Evolutionary conservation across 805 yeast genomes (phyloP).

Genomic region (Ascoidea asiatica): DNA sequence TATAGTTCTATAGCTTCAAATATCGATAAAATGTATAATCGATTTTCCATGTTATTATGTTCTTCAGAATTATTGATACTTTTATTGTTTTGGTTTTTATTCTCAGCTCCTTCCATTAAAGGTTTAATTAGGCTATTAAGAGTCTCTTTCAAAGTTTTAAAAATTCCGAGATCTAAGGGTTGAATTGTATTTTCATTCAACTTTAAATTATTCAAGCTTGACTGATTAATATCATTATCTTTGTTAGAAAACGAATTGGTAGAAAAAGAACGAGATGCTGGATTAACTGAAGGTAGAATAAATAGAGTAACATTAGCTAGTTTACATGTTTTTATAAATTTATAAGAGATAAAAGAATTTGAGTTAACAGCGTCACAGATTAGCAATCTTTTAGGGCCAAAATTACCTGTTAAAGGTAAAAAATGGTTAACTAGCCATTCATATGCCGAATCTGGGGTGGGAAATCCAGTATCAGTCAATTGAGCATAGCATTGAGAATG

Average conservation of each 20-base stretch:
- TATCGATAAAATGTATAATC: no score
- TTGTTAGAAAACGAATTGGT: neutral
- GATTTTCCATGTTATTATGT: no score
- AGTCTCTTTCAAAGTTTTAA: no score
- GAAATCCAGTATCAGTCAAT: neutral
- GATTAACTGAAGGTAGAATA: neutral
- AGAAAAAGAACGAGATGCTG: neutral
- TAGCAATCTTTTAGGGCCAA: neutral
- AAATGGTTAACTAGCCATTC: neutral
- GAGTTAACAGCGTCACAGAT: neutral
- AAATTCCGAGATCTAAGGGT: neutral
- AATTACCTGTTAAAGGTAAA: neutral
- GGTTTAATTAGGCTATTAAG: no score
- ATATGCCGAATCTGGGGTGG: neutral
- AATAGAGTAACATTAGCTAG: neutral
- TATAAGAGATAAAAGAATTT: neutral
- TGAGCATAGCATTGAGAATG: neutral
- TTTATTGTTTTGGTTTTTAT: neutral
- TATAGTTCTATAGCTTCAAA: neutral
- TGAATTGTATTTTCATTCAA: neutral
- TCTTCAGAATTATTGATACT: neutral
- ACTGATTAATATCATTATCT: no score
- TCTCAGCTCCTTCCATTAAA: neutral
- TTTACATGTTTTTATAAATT: neutral
- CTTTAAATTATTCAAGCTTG: no score